Percentiles rank a stretch among this genome's conserved stretches.
phyloP scores from a whole-genome alignment of 192 early-diverging fungal species.

The Linnemannia schmuckeri region DNA sequence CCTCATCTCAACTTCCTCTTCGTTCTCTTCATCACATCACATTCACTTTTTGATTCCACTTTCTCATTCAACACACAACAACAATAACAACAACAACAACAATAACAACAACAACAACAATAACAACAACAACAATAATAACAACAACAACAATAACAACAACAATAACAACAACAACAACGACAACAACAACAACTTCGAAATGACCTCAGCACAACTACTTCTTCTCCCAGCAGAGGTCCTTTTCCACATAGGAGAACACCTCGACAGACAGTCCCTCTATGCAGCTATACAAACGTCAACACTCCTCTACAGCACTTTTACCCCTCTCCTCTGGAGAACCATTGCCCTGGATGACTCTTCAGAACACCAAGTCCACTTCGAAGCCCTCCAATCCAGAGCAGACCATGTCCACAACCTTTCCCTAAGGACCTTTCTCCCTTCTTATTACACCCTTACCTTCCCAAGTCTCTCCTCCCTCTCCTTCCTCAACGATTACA shows the following conservation, averaged over 20 bases:
- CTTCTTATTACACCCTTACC: neutral
- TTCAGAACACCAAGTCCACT: neutral
- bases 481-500: neutral
- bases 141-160: neutral
- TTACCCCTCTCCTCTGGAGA: constrained; percentile 4
- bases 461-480: neutral
- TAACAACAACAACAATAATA: neutral
- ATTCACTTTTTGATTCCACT: too few relatives aligned
- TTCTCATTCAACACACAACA: neutral
- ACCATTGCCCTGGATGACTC: neutral
- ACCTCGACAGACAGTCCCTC: neutral
- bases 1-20: neutral
- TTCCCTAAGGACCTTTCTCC: neutral
- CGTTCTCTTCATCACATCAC: too few relatives aligned
- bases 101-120: neutral
- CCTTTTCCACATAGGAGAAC: neutral
- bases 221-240: neutral
- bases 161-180: too few relatives aligned
- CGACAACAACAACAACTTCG: neutral
- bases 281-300: neutral
- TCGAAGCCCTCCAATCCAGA: neutral
- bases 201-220: neutral
- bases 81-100: neutral
- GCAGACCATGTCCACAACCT: neutral
- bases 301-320: neutral